Conservation (phyloP, 495 filamentous ascomycete genomes). For the Penicillium canescens region DNA sequence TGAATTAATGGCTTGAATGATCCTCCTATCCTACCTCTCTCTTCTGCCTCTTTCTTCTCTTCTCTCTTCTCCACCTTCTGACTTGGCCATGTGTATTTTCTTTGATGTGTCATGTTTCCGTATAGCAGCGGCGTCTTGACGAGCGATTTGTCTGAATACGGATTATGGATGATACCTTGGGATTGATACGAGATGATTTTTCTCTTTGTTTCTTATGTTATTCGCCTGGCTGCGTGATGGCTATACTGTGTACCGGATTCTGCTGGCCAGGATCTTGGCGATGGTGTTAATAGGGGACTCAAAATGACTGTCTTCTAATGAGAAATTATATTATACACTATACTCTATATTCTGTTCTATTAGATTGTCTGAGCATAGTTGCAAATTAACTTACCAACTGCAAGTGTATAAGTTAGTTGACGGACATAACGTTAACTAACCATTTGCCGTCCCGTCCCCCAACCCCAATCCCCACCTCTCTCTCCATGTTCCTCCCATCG, state of each 20-base stretch:
- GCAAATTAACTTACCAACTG: background rate
- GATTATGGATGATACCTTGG: slow-evolving; percentile 27
- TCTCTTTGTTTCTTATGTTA: slow-evolving; percentile 4
- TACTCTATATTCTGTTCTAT: background rate
- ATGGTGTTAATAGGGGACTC: slow-evolving; percentile 3
- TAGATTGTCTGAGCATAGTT: too few species aligned
- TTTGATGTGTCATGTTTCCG: slow-evolving; percentile 17
- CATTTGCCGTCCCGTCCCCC: background rate
- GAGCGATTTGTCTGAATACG: slow-evolving; percentile 21
- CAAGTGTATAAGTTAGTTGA: background rate
- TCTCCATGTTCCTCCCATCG: slow-evolving; percentile 10
- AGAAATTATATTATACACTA: background rate
- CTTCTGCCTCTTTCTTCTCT: slow-evolving; percentile 3
- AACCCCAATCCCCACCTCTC: slow-evolving; percentile 12
- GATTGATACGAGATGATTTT: slow-evolving; percentile 11
- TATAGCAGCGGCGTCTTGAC: slow-evolving; percentile 27
- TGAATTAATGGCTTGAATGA: slow-evolving; percentile 39
- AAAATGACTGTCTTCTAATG: slow-evolving; percentile 13
- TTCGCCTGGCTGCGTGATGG: slow-evolving; percentile 1
- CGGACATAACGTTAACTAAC: background rate
- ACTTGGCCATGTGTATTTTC: slow-evolving; percentile 8
- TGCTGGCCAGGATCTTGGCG: slow-evolving; percentile 12
- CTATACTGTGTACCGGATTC: slow-evolving; percentile 3
- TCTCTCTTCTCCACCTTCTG: background rate
- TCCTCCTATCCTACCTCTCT: slow-evolving; percentile 2